Evolutionary conservation across 1,284 basidiomycete species (phyloP).

Genomic region (Testicularia cyperi): DNA sequence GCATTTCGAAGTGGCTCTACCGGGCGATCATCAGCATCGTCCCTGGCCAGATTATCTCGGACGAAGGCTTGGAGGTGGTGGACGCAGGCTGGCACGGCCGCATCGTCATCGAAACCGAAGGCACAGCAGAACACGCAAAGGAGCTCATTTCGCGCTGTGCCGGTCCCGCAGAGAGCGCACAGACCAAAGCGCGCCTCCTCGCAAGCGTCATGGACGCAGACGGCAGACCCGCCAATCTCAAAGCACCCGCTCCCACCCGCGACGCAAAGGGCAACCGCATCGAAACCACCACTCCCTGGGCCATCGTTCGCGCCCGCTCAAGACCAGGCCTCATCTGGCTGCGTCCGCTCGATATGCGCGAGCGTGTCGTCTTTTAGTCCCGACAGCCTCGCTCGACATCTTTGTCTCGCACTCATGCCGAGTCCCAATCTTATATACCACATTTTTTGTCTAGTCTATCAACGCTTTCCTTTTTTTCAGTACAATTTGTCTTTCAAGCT

Average conservation of each 20-base stretch:
- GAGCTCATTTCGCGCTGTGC: slow-evolving; percentile 47
- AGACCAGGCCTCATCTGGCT: slow-evolving; percentile 53
- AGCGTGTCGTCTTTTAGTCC: slow-evolving; percentile 37
- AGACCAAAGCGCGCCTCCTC: slow-evolving; percentile 35
- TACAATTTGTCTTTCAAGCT: too few species aligned
- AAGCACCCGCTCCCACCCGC: slow-evolving; percentile 15
- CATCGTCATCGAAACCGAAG: slow-evolving; percentile 54
- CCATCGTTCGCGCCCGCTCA: slow-evolving; percentile 44
- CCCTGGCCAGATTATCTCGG: slow-evolving; percentile 37
- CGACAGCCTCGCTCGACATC: neutral
- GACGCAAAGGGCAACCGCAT: slow-evolving; percentile 20
- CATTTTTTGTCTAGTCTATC: too few species aligned
- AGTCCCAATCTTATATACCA: too few species aligned
- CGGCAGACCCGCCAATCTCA: slow-evolving; percentile 1
- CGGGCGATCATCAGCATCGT: slow-evolving; percentile 53
- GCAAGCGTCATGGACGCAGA: slow-evolving; percentile 44
- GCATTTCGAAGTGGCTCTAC: slow-evolving; percentile 61
- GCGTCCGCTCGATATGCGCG: slow-evolving; percentile 35
- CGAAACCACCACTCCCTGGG: slow-evolving; percentile 43
- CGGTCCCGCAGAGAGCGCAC: slow-evolving; percentile 36
- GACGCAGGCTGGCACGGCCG: slow-evolving; percentile 46
- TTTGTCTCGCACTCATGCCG: neutral
- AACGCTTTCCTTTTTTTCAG: too few species aligned
- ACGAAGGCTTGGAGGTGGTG: slow-evolving; percentile 34
- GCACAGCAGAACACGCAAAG: slow-evolving; percentile 55